Conservation (phyloP, 2,329 filamentous ascomycete species). For the Macrophomina phaseolina region DNA sequence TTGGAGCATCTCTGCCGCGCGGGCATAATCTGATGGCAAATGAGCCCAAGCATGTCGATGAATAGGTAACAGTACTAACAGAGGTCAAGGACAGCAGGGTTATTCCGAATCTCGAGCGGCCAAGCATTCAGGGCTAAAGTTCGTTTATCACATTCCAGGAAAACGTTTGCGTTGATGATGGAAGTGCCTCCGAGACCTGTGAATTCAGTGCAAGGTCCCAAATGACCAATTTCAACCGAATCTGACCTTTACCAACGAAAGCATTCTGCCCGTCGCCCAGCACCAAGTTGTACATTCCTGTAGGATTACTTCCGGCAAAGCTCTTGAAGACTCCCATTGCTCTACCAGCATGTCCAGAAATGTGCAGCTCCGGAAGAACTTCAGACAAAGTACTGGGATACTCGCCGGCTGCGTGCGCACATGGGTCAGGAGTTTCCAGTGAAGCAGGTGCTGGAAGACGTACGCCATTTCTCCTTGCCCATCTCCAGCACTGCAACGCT, state of each 20-base stretch:
- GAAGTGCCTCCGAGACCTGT: constrained; percentile 68
- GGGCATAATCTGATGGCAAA: constrained; percentile 59
- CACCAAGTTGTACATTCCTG: constrained; percentile 68
- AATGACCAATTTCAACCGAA: not conserved
- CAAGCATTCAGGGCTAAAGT: constrained; percentile 62
- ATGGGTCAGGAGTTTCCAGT: not conserved
- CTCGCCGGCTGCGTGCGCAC: constrained; percentile 55
- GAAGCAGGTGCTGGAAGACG: not conserved
- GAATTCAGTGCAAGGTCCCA: not conserved
- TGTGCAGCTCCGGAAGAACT: constrained; percentile 59
- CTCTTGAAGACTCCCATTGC: constrained; percentile 49
- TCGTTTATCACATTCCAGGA: constrained; percentile 63
- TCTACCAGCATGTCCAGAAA: constrained; percentile 60
- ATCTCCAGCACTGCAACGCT: constrained; percentile 69
- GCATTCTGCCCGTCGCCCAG: constrained; percentile 69
- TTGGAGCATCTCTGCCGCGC: constrained; percentile 62
- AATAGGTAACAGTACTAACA: constrained; percentile 51
- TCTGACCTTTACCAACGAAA: constrained; percentile 62
- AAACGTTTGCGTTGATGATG: constrained; percentile 71
- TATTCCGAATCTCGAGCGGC: constrained; percentile 61
- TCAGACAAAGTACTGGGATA: constrained; percentile 60
- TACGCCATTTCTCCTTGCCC: constrained; percentile 67
- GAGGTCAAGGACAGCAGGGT: constrained; percentile 50
- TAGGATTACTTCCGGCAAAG: constrained; percentile 59
- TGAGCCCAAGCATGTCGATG: not conserved